A percentile compares a stretch with the other conserved stretches of the same genome.
Evolutionary conservation across 2,329 filamentous ascomycete genomes (phyloP).

Genomic region (Penicillium sp.): DNA sequence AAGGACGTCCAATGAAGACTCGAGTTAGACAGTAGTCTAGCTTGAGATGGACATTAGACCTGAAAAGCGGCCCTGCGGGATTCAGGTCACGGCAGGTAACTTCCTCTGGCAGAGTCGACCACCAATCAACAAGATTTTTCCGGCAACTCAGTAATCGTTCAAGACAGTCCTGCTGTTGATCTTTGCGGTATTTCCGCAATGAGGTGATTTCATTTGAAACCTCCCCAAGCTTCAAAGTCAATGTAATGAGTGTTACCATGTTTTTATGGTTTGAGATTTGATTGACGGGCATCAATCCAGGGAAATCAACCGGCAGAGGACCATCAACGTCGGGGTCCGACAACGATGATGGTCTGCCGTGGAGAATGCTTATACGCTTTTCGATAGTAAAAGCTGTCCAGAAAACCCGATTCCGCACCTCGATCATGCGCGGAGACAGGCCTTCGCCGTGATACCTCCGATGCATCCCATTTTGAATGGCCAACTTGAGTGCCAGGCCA

Average conservation of each 20-base stretch:
- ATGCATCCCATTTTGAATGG: constrained; percentile 61
- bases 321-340: constrained; percentile 54
- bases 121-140: constrained; percentile 44
- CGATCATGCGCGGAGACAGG: constrained; percentile 49
- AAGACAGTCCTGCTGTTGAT: constrained; percentile 41
- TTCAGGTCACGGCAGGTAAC: constrained; percentile 43
- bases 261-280: constrained; percentile 47
- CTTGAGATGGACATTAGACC: constrained; percentile 51
- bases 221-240: constrained; percentile 42
- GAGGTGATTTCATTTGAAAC: constrained; percentile 42
- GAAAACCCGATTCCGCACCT: constrained; percentile 56
- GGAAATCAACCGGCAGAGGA: constrained; percentile 50
- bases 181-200: constrained; percentile 39
- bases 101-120: constrained; percentile 39
- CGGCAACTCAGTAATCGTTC: constrained; percentile 40
- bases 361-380: constrained; percentile 56
- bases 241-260: constrained; percentile 48
- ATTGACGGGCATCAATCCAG: constrained; percentile 42
- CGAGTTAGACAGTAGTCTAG: constrained; percentile 54
- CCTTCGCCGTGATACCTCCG: constrained; percentile 50
- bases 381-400: constrained; percentile 59
- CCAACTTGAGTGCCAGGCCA: constrained; percentile 55
- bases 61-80: constrained; percentile 42
- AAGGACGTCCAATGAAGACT: constrained; percentile 55
- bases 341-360: constrained; percentile 56